phyloP scores from a whole-genome alignment of 352 stramenopile genomes.

The Phytophthora citricola region DNA sequence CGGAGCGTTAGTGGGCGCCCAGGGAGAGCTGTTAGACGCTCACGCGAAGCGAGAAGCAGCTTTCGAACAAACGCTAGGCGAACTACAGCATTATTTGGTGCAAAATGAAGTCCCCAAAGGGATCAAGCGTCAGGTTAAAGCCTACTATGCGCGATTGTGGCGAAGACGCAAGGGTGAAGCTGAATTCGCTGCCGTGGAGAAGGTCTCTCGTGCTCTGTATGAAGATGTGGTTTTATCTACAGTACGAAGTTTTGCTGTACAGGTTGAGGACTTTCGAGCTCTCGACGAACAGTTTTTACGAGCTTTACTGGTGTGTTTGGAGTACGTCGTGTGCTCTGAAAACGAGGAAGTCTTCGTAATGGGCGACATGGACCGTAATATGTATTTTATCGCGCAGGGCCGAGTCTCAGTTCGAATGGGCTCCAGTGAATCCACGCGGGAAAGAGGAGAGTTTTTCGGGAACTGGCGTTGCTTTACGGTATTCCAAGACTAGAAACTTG shows the following conservation, averaged over 20 bases:
- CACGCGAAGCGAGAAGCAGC: constrained; percentile 53
- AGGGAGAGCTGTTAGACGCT: constrained; percentile 59
- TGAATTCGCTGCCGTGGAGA: constrained; percentile 56
- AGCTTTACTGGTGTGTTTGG: constrained; percentile 57
- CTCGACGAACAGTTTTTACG: constrained; percentile 58
- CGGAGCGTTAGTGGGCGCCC: constrained; percentile 62
- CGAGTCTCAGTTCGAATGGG: constrained; percentile 67
- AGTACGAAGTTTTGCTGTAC: constrained; percentile 51
- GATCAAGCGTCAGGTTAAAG: constrained; percentile 74
- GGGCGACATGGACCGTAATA: constrained; percentile 77
- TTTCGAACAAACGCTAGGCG: constrained; percentile 70
- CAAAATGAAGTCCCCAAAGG: constrained; percentile 73
- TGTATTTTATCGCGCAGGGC: constrained; percentile 81
- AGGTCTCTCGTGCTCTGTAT: constrained; percentile 57
- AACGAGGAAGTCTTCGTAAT: constrained; percentile 73
- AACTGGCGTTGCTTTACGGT: constrained; percentile 63
- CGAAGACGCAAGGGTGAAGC: constrained; percentile 54
- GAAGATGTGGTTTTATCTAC: constrained; percentile 71
- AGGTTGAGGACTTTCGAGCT: constrained; percentile 54
- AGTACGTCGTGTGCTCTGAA: constrained; percentile 72
- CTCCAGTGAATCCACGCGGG: constrained; percentile 52
- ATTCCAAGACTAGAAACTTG: constrained; percentile 73
- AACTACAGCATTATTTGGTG: constrained; percentile 75
- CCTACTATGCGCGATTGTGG: constrained; percentile 77
- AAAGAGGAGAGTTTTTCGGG: constrained; percentile 71